These are phyloP conservation scores for Xylaria longipes DNA, from an alignment of 495 filamentous ascomycete species.

Conservation along the genomic window DNA sequence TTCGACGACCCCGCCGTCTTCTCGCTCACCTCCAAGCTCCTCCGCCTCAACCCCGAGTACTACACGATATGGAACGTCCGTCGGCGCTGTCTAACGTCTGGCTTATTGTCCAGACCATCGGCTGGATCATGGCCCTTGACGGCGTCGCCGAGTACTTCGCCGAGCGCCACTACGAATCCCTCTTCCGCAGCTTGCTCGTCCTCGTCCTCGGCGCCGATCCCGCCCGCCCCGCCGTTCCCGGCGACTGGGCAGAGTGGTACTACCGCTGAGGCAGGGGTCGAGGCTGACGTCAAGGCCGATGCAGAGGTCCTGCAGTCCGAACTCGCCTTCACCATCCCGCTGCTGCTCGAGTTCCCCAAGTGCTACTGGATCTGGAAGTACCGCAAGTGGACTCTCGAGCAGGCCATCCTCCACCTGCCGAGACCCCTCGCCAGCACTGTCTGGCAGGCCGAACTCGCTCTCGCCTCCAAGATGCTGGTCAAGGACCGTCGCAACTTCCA, in stretches of 20 bases:
- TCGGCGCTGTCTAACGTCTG: constrained; percentile 67
- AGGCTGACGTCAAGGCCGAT: constrained; percentile 34
- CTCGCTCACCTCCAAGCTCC: constrained; percentile 76
- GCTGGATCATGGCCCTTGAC: constrained; percentile 58
- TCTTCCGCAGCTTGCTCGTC: constrained; percentile 57
- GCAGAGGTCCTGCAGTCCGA: constrained; percentile 61
- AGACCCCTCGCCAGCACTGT: constrained; percentile 60
- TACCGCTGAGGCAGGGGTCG: constrained; percentile 48
- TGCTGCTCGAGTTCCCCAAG: constrained; percentile 87
- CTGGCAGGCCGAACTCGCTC: constrained; percentile 82
- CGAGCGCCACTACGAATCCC: constrained; percentile 55
- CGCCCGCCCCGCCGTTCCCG: constrained; percentile 51
- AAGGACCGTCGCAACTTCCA: constrained; percentile 94
- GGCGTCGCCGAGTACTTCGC: constrained; percentile 64
- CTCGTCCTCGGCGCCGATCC: constrained; percentile 56
- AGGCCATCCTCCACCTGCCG: constrained; percentile 69
- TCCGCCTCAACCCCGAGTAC: constrained; percentile 92
- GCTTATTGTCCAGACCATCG: constrained; percentile 58
- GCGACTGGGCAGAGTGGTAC: constrained; percentile 64
- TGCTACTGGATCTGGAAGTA: constrained; percentile 99
- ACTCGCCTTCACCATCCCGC: constrained; percentile 78
- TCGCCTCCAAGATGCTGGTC: constrained; percentile 84
- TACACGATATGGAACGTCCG: constrained; percentile 99
- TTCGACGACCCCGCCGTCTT: constrained; percentile 69
- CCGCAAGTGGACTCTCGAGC: constrained; percentile 82